Evolutionary conservation across 2,329 filamentous ascomycete species (phyloP), one percentile per base, ranked within the genome.

Genomic region (Diaporthe citri): DNA sequence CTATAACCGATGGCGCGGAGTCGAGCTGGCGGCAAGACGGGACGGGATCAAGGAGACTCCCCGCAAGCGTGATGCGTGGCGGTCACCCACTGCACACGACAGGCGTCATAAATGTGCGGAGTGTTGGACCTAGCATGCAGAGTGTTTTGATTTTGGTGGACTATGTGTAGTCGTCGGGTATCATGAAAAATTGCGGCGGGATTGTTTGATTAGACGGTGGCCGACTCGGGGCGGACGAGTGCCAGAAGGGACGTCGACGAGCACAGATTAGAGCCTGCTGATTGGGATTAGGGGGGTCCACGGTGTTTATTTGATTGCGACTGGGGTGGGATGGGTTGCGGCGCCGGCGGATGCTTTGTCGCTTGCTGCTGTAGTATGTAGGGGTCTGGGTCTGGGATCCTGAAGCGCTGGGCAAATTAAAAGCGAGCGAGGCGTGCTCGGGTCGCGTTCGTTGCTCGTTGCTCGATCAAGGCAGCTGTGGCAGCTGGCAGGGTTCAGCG

Each of bases 231-330:
- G 64, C 48, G 48, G 64, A 55, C 64, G 64, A 69, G 48, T 69
- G 64, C 64, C 64, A 69, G 64, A 55, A 55, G 28, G 60, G 56
- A 66, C 36, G 72, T 73, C 60, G 60, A 69, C 39, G 31, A 51
- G 57, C 57, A 41, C 57, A 59, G 69, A 71, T 69, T 59, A 31
- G 55, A 55, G 28, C 5, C 57, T 28, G 43, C 48, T 52, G 51
- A 43, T 52, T 75, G 34, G 73, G 55, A 48, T 67, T 56, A 59
- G 71, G 60, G 71, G 71, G 59, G 59, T 36, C 56, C 62, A 56
- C 46, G 72, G 31, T 52, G 72, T 25, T 73, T 67, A 70, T 70
- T 73, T 70, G 62, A 73, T 73, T 73, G 72, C 72, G 60, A 73
- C 60, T 56, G 60, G 62, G 62, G 41, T 64, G n/a, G 59, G 59